A percentile compares a stretch with the other conserved stretches of the same genome.
Conservation (phyloP, 2,329 filamentous ascomycete species). For the Pseudogymnoascus sp. region DNA sequence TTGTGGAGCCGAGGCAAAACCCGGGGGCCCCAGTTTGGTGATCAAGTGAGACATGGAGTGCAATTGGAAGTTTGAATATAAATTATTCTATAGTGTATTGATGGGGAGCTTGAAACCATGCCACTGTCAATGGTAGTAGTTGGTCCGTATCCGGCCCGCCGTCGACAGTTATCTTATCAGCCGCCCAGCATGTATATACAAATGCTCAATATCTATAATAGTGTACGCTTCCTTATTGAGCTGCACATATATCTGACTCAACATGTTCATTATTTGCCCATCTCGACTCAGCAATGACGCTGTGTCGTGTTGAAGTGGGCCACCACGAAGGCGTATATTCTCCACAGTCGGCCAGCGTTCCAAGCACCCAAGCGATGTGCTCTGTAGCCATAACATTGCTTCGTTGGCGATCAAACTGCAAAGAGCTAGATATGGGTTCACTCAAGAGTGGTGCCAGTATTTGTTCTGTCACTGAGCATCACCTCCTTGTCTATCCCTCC, state of each 20-base stretch:
- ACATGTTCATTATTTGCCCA: neutral
- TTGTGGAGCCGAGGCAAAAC: constrained; percentile 5
- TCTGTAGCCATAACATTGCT: neutral
- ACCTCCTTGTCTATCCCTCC: neutral
- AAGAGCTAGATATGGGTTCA: neutral
- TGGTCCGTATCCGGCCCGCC: neutral
- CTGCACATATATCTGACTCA: neutral
- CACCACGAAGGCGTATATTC: neutral
- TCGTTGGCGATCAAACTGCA: neutral
- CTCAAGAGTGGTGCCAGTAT: neutral
- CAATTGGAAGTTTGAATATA: neutral
- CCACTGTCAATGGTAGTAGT: neutral
- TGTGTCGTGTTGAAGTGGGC: neutral
- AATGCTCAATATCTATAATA: neutral
- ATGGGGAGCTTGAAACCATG: neutral
- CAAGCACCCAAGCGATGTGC: neutral
- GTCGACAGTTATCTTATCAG: neutral
- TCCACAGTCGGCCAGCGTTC: neutral
- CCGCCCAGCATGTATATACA: neutral
- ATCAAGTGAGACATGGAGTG: neutral
- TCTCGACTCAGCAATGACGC: neutral
- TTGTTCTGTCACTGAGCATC: neutral
- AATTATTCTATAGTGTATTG: neutral
- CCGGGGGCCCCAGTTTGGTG: neutral
- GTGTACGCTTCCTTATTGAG: neutral